phyloP scores from a whole-genome alignment of 2,329 filamentous ascomycete species.

The Neopestalotiopsis clavispora region DNA sequence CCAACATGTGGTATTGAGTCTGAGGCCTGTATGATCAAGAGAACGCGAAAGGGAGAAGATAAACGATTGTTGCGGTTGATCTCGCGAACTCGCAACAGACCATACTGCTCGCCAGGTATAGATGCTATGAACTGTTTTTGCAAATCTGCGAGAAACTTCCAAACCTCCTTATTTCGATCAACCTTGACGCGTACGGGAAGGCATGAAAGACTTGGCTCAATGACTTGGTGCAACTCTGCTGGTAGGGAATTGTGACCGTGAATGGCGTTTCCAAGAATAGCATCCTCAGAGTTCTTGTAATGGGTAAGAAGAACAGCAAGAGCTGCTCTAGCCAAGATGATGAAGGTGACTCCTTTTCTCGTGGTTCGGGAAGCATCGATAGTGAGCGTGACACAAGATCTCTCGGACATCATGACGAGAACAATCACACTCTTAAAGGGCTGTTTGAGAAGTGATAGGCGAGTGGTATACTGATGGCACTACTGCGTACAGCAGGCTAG shows the following conservation, averaged over 20 bases:
- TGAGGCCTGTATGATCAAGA: background rate
- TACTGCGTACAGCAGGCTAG: too few relatives aligned
- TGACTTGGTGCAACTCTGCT: background rate
- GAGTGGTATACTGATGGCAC: too few relatives aligned
- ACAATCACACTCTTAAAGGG: too few relatives aligned
- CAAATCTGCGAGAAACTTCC: background rate
- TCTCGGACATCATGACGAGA: too few relatives aligned
- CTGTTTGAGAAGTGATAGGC: too few relatives aligned
- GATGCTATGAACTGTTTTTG: background rate
- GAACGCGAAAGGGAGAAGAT: background rate
- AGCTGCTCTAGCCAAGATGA: background rate
- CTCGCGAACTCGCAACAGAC: too few relatives aligned
- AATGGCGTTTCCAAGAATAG: background rate
- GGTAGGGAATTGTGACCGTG: background rate
- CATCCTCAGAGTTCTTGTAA: background rate
- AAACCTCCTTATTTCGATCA: background rate
- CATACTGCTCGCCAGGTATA: background rate
- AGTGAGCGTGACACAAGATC: too few relatives aligned
- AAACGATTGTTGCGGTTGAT: too few relatives aligned
- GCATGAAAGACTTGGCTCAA: background rate
- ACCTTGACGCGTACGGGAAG: background rate
- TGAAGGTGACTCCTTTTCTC: too few relatives aligned
- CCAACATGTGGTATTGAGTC: background rate
- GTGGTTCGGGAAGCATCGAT: too few relatives aligned
- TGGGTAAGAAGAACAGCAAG: background rate